These are phyloP conservation scores for Calamus simplicifolius DNA, from an alignment of 176 grass and related monocot species.

Conservation along the genomic window DNA sequence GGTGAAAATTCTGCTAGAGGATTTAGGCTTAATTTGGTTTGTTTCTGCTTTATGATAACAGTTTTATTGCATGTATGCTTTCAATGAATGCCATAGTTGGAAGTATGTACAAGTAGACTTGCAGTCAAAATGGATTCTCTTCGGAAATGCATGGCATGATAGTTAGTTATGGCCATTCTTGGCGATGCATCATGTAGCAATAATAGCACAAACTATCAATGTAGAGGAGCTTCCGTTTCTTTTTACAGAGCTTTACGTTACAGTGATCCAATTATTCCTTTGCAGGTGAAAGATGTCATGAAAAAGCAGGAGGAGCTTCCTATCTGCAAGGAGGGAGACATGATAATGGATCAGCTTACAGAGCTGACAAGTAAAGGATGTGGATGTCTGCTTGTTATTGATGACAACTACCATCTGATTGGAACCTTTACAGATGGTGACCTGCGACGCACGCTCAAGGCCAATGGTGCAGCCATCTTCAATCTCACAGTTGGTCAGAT, in stretches of 20 bases:
- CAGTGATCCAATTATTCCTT: not conserved
- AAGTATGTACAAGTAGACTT: too few relatives aligned
- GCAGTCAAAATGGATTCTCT: too few relatives aligned
- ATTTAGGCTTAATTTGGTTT: too few relatives aligned
- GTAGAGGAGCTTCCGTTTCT: not conserved
- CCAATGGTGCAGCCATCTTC: constrained; percentile 60
- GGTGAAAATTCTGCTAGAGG: too few relatives aligned
- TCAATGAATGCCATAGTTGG: too few relatives aligned
- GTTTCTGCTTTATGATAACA: too few relatives aligned
- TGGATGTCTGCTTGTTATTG: constrained; percentile 83
- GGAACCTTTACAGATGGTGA: constrained; percentile 89
- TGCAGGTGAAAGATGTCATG: constrained; percentile 98
- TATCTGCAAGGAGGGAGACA: constrained; percentile 83
- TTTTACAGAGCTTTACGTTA: not conserved
- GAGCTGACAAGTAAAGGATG: constrained; percentile 92
- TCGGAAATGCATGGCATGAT: too few relatives aligned
- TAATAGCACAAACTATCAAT: not conserved
- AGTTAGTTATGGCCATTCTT: too few relatives aligned
- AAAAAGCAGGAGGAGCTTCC: constrained; percentile 91
- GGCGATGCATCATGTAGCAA: too few relatives aligned
- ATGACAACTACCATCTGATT: constrained; percentile 67
- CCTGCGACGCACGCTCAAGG: constrained; percentile 66
- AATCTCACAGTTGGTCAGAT: constrained; percentile 81
- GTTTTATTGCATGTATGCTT: too few relatives aligned
- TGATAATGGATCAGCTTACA: constrained; percentile 96